Percentiles rank a stretch among this genome's conserved stretches.
Conservation (phyloP, 257 asterid genomes). For the Coffea canephora region DNA sequence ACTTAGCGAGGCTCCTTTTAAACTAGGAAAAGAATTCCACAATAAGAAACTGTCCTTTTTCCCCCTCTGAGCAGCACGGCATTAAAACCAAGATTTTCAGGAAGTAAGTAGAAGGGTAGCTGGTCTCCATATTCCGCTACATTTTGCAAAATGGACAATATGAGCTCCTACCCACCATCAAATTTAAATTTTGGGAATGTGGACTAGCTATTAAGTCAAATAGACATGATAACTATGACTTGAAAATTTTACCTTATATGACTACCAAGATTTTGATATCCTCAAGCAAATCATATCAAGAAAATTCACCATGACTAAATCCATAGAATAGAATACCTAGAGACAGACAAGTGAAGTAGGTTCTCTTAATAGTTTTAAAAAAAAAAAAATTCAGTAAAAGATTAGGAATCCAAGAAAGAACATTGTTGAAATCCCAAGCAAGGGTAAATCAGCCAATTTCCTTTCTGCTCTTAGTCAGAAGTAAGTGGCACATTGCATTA, state of each 20-base stretch:
- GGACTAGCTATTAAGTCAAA: not conserved
- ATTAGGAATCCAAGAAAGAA: constrained; percentile 23
- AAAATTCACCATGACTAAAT: too few relatives aligned
- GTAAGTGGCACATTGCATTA: constrained; percentile 25
- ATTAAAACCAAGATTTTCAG: too few relatives aligned
- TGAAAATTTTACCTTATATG: not conserved
- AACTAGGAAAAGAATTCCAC: too few relatives aligned
- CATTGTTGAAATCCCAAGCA: constrained; percentile 27
- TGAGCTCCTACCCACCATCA: not conserved
- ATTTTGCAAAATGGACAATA: not conserved
- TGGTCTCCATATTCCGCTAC: not conserved
- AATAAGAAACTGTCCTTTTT: too few relatives aligned
- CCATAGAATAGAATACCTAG: not conserved
- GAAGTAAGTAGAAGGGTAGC: too few relatives aligned
- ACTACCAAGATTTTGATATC: too few relatives aligned
- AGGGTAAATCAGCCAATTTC: constrained; percentile 15
- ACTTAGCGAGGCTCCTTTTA: too few relatives aligned
- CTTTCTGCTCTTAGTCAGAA: constrained; percentile 21
- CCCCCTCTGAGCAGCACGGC: not conserved
- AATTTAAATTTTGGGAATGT: not conserved
- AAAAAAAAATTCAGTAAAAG: not conserved
- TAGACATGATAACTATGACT: not conserved
- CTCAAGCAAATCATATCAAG: too few relatives aligned
- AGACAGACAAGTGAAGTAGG: constrained; percentile 8
- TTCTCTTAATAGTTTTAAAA: not conserved